phyloP scores from a whole-genome alignment of 2,329 filamentous ascomycete species.

The Alternaria metachromatica region DNA sequence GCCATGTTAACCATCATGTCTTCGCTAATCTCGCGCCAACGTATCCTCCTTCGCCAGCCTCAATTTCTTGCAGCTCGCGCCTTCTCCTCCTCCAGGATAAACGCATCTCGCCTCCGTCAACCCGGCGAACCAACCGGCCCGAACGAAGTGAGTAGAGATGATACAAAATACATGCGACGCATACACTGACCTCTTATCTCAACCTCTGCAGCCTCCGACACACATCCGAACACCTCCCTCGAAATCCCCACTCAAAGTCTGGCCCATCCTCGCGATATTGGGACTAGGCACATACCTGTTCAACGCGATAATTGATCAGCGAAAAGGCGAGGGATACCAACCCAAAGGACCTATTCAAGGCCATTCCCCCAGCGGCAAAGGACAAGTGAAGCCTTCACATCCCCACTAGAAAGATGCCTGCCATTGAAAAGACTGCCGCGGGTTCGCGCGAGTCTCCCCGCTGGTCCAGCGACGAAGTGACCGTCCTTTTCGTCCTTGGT shows the following conservation, averaged over 20 bases:
- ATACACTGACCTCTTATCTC: neutral
- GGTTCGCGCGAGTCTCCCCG: slow-evolving; percentile 65
- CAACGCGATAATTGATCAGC: slow-evolving; percentile 55
- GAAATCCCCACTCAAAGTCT: slow-evolving; percentile 51
- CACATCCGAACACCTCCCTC: slow-evolving; percentile 44
- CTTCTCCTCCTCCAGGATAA: slow-evolving; percentile 31
- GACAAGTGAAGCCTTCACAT: slow-evolving; percentile 24
- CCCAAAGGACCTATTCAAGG: slow-evolving; percentile 37
- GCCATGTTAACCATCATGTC: slow-evolving; percentile 38
- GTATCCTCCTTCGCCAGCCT: slow-evolving; percentile 14
- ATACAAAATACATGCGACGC: neutral
- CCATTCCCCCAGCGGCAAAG: slow-evolving; percentile 40
- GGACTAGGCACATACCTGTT: slow-evolving; percentile 54
- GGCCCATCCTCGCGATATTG: slow-evolving; percentile 58
- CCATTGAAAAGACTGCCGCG: slow-evolving; percentile 48
- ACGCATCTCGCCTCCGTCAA: slow-evolving; percentile 41
- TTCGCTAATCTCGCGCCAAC: slow-evolving; percentile 28
- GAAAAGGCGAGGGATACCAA: slow-evolving; percentile 47
- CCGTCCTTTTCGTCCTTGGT: slow-evolving; percentile 96
- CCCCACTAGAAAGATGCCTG: slow-evolving; percentile 49
- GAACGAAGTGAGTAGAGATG: slow-evolving; percentile 38
- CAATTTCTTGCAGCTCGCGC: slow-evolving; percentile 20
- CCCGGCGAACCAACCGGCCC: slow-evolving; percentile 45
- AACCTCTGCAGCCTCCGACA: slow-evolving; percentile 25
- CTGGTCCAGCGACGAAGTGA: slow-evolving; percentile 78